phyloP scores from a whole-genome alignment of 768 basidiomycete genomes.

The Pulveroboletus frians region DNA sequence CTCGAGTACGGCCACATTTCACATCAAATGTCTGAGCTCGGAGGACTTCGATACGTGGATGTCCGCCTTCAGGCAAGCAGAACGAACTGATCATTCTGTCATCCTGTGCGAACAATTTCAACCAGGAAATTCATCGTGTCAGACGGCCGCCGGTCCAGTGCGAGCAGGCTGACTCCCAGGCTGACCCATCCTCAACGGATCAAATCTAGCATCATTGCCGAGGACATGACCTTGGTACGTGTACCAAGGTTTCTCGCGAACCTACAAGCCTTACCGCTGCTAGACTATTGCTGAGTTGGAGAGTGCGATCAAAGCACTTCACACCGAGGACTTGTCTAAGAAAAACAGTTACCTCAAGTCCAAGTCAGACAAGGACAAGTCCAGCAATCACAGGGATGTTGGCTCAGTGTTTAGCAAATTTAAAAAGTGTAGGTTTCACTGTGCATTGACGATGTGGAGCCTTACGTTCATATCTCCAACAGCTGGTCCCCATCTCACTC shows the following conservation, averaged over 20 bases:
- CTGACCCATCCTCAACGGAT: constrained; percentile 42
- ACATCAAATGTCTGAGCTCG: constrained; percentile 68
- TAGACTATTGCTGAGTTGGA: constrained; percentile 62
- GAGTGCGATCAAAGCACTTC: constrained; percentile 41
- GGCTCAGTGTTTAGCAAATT: constrained; percentile 52
- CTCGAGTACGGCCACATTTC: constrained; percentile 70
- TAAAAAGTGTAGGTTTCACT: constrained; percentile 45
- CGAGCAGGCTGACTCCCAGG: constrained; percentile 35
- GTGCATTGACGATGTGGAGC: background rate
- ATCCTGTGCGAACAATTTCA: constrained; percentile 16
- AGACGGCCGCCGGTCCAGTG: constrained; percentile 34
- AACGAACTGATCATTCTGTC: background rate
- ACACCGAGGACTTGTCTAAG: constrained; percentile 36
- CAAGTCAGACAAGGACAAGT: constrained; percentile 45
- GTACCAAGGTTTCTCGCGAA: background rate
- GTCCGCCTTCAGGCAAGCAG: constrained; percentile 59
- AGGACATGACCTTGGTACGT: constrained; percentile 65
- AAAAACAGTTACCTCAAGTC: constrained; percentile 30
- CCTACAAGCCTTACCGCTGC: background rate
- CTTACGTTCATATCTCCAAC: background rate
- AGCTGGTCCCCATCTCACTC: constrained; percentile 19
- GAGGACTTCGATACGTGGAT: constrained; percentile 76
- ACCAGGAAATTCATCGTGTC: constrained; percentile 56
- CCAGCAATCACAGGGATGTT: constrained; percentile 29
- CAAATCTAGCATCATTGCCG: constrained; percentile 48